Evolutionary conservation across 495 filamentous ascomycete genomes (phyloP).

Genomic region (Sordaria brevicollis): DNA sequence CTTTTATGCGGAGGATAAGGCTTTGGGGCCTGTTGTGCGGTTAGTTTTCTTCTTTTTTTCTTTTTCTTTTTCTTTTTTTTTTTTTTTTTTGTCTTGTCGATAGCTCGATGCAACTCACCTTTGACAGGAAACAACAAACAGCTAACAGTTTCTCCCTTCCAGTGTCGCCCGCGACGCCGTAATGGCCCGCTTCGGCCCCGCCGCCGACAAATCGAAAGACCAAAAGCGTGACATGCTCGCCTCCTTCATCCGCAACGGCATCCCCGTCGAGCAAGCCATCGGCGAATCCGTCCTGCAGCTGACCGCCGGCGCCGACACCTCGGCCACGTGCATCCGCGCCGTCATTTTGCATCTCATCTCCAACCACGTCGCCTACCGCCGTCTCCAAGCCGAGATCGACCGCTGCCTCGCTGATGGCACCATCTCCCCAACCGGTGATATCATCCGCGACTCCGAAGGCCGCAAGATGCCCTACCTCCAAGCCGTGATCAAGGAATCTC

Average conservation of each 20-base stretch:
- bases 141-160: too few relatives aligned
- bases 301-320: constrained; percentile 47
- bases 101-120: too few relatives aligned
- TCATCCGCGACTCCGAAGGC: constrained; percentile 27
- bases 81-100: too few relatives aligned
- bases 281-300: constrained; percentile 28
- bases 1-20: too few relatives aligned
- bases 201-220: constrained; percentile 1
- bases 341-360: constrained; percentile 44
- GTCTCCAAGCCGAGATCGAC: constrained; percentile 49
- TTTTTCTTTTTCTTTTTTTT: too few relatives aligned
- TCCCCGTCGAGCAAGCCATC: constrained; percentile 30
- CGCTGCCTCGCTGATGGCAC: constrained; percentile 15
- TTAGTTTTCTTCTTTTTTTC: too few relatives aligned
- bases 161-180: constrained; percentile 24
- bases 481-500: constrained; percentile 33
- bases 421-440: constrained; percentile 14
- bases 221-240: constrained; percentile 29
- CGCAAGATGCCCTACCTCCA: constrained; percentile 33
- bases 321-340: constrained; percentile 47
- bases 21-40: too few relatives aligned
- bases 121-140: too few relatives aligned
- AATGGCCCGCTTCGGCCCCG: neutral
- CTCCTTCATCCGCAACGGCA: constrained; percentile 34
- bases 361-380: constrained; percentile 35